A percentile compares a stretch with the other conserved stretches of the same genome.
Evolutionary conservation across 2,329 filamentous ascomycete species (phyloP).

Genomic region (Dryadomyces quercivorus): DNA sequence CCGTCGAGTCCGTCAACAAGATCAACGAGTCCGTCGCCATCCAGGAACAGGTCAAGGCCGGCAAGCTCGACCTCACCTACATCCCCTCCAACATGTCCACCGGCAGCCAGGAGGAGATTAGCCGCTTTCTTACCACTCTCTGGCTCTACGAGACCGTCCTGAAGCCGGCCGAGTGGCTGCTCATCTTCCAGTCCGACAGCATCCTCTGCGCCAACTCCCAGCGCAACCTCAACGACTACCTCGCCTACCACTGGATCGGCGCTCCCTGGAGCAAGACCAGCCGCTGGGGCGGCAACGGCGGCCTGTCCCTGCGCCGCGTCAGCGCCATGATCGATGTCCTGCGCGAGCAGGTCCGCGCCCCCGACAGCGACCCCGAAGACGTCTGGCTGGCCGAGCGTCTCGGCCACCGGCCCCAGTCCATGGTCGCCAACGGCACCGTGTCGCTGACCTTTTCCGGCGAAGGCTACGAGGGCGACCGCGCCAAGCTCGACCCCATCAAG

Average conservation of each 20-base stretch:
- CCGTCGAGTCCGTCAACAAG: conserved; percentile 27
- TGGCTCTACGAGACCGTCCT: conserved; percentile 39
- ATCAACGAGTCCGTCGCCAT: conserved; percentile 34
- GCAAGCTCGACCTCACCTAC: conserved; percentile 37
- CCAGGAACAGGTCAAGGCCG: conserved; percentile 26
- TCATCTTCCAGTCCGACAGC: conserved; percentile 43
- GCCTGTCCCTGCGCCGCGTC: conserved; percentile 39
- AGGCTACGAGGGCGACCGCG: conserved; percentile 24
- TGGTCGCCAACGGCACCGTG: conserved; percentile 38
- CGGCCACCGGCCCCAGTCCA: conserved; percentile 32
- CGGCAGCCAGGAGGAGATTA: conserved; percentile 37
- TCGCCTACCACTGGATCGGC: conserved; percentile 41
- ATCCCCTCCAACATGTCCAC: conserved; percentile 41
- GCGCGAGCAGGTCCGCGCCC: conserved; percentile 29
- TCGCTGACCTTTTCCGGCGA: conserved; percentile 39
- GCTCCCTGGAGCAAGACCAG: conserved; percentile 33
- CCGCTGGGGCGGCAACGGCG: conserved; percentile 37
- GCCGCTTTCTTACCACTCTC: conserved; percentile 36
- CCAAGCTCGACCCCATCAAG: conserved; percentile 12
- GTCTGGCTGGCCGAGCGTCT: conserved; percentile 43
- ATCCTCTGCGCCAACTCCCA: conserved; percentile 41
- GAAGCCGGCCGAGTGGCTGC: conserved; percentile 37
- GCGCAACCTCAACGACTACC: conserved; percentile 33
- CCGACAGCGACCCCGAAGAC: conserved; percentile 38
- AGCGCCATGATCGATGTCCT: conserved; percentile 40